A percentile compares a stretch with the other conserved stretches of the same genome.
phyloP scores from a whole-genome alignment of 352 stramenopile species.

The Pythium graminicola region DNA sequence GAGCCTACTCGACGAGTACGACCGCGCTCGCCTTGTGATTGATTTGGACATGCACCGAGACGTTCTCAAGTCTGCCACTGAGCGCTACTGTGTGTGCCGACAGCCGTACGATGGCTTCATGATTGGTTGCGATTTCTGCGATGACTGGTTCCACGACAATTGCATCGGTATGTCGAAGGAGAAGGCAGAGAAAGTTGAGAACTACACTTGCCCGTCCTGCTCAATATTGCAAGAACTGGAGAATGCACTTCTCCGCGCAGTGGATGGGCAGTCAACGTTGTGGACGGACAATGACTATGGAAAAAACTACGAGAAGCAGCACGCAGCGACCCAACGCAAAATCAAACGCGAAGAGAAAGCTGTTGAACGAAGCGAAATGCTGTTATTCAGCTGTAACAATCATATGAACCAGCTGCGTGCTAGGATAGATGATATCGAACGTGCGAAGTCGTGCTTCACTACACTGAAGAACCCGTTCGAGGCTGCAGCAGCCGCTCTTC shows the following conservation, averaged over 20 bases:
- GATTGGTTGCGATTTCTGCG: conserved; percentile 84
- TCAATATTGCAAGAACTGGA: conserved; percentile 86
- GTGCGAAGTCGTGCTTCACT: conserved; percentile 46
- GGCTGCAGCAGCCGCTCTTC: conserved; percentile 9
- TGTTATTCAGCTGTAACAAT: conserved; percentile 70
- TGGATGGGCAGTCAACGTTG: conserved; percentile 61
- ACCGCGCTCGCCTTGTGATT: conserved; percentile 65
- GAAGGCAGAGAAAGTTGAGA: conserved; percentile 93
- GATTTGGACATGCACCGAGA: conserved; percentile 85
- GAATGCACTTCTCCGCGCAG: conserved; percentile 43
- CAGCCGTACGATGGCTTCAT: conserved; percentile 88
- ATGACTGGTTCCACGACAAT: conserved; percentile 88
- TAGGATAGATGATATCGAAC: conserved; percentile 71
- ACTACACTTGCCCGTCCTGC: conserved; percentile 93
- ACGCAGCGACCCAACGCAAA: conserved; percentile 61
- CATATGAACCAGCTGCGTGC: conserved; percentile 71
- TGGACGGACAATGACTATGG: conserved; percentile 78
- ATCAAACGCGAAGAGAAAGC: conserved; percentile 83
- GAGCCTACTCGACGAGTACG: conserved; percentile 72
- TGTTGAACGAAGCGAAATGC: conserved; percentile 71
- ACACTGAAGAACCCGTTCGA: conserved; percentile 28
- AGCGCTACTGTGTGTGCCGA: conserved; percentile 87
- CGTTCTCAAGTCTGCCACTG: conserved; percentile 88
- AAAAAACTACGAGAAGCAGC: conserved; percentile 79
- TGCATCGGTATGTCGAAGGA: conserved; percentile 89